A percentile compares a stretch with the other conserved stretches of the same genome.
Evolutionary conservation across 441 rosid genomes (phyloP).

Genomic region (Syzygium malaccense): DNA sequence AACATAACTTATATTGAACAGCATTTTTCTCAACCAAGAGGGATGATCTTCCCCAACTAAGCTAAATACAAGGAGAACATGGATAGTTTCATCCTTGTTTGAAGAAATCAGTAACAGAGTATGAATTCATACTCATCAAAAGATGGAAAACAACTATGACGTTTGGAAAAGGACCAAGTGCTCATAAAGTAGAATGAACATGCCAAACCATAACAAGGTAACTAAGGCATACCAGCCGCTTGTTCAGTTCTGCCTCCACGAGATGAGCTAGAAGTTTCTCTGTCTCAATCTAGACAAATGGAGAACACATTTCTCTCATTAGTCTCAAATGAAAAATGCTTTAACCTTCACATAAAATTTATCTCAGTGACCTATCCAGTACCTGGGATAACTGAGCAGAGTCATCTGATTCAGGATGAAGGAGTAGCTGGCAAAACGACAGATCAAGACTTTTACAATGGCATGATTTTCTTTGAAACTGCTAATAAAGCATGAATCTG

Average conservation of each 20-base stretch:
- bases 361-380: background rate
- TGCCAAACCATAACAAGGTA: background rate
- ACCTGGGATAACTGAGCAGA: constrained; percentile 99
- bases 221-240: constrained; percentile 53
- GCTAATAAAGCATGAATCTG: background rate
- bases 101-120: background rate
- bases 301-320: background rate
- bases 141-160: background rate
- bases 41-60: background rate
- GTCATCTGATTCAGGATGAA: constrained; percentile 93
- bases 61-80: background rate
- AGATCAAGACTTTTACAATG: constrained; percentile 15
- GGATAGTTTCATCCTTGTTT: background rate
- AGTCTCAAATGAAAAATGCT: background rate
- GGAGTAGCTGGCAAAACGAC: constrained; percentile 66
- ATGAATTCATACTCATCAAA: background rate
- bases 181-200: background rate
- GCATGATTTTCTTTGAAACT: background rate
- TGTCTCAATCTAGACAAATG: constrained; percentile 73
- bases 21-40: background rate
- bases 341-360: background rate
- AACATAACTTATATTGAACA: background rate
- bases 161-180: background rate
- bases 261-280: constrained; percentile 98
- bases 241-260: constrained; percentile 94